Percentiles rank a stretch among this genome's conserved stretches.
Evolutionary conservation across 352 stramenopile species (phyloP).

Genomic region (Detonula confervacea): DNA sequence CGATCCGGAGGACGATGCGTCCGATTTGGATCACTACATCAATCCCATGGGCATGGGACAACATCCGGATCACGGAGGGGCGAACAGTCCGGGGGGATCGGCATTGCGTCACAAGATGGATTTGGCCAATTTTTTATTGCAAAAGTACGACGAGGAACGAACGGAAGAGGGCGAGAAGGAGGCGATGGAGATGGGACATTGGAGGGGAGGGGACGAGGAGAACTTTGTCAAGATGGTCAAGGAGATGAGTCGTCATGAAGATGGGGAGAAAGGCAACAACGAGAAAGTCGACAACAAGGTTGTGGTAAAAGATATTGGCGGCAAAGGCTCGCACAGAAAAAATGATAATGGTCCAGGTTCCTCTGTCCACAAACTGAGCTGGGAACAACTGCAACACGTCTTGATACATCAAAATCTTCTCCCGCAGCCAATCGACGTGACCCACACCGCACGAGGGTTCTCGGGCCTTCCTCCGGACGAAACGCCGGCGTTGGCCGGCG

Average conservation of each 20-base stretch:
- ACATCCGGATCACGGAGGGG: neutral
- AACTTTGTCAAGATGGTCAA: slow-evolving; percentile 47
- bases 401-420: slow-evolving; percentile 34
- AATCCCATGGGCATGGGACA: neutral
- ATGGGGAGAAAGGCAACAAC: neutral
- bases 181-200: slow-evolving; percentile 21
- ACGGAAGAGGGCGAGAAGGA: slow-evolving; percentile 19
- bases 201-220: slow-evolving; percentile 39
- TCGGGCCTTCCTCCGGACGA: slow-evolving; percentile 57
- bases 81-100: slow-evolving; percentile 32
- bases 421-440: slow-evolving; percentile 17
- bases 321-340: neutral
- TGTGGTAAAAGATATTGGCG: neutral
- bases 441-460: slow-evolving; percentile 56
- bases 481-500: slow-evolving; percentile 65
- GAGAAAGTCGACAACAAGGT: neutral
- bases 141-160: slow-evolving; percentile 29
- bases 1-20: slow-evolving; percentile 31
- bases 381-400: slow-evolving; percentile 29
- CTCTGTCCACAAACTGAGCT: slow-evolving; percentile 14
- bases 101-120: slow-evolving; percentile 50
- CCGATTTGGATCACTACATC: slow-evolving; percentile 26
- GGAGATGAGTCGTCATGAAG: slow-evolving; percentile 10
- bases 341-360: too few relatives aligned
- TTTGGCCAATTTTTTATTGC: slow-evolving; percentile 37